Base-by-base conservation (phyloP, 345 rosid genomes). In the Linum trigynum region DNA sequence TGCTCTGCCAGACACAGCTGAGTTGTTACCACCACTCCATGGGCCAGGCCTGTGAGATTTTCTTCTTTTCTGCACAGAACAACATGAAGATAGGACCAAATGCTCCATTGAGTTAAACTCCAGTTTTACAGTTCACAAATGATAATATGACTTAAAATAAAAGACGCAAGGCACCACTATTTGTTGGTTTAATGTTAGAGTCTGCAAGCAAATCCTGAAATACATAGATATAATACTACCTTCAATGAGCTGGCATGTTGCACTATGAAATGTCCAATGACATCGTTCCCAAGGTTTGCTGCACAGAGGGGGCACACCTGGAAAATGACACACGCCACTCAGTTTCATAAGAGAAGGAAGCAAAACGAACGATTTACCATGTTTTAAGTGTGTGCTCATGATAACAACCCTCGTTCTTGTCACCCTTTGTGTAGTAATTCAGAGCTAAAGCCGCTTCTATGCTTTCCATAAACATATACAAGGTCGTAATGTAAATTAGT, bases 281-380 rank as follows among this genome's bases (percentile, higher is more conserved):
- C 82, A 71, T 86, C 85, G 71, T 77, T 84, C 55, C 83, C 87
- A 39, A 84, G 80, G 77, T 75, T 82, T 65, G 72, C 86, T 9
- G 89, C 87, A 72, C 89, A 86, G 38, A 85, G 75, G 6, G 87
- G 90, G 67, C 87, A 86, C 37, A 82, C 89, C 89, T 86, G 82
- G 71, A 66, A 63, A 38, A 71, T 53, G 23, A 32, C 35, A 17
- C 16, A 37, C 38, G 11, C 38, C 7, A 17, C 16, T 17, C 38
- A 17, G 12, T n/a, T 57, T 57, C 23, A 2, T 12, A 12, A 5
- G 23, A 4, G 59, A 17, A 37, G 38, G 38, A 57, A 17, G 3
- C 11, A 9, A 57, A 57, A 5, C 10, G 38, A 37, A 57, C 23
- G 38, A 57, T 17, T 2, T 5, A 16, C 23, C 38, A 16, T 57